Base-by-base conservation (phyloP, 768 basidiomycete species). In the Agrocybe praecox region DNA sequence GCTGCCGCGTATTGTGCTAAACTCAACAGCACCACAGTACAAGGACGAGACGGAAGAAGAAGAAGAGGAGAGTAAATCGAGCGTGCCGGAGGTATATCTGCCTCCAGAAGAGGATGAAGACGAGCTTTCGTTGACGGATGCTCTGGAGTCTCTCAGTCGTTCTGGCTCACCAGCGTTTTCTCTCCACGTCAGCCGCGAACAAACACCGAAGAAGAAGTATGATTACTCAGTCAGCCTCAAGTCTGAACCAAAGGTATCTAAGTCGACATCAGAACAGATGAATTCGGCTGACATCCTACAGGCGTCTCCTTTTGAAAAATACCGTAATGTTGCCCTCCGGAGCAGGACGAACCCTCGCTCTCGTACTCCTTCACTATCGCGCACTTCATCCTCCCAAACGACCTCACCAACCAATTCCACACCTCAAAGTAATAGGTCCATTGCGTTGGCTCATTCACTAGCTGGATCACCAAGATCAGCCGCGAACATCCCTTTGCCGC, bases 301-400 rank as follows among this genome's bases (percentile, higher is more conserved):
- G 88, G 71, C 76, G 12, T 88, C 88, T 12, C 84, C 87, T 12
- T 76, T 80, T 42, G 80, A 86, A 58, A 87, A 82, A 58, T 85
- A 79, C 67, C 84, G 84, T 10, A 85, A 89, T 63, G 82, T 89
- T 23, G 79, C 81, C 12, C 60, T 87, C 48, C 82, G 87, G 29
- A 46, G 29, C 26, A 22, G 23, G 23, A 53, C 82, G 17, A 65
- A 78, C 34, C 64, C 76, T 18, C 79, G 84, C 24, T 75, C 76
- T 18, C 83, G 88, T 23, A 89, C 87, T 5, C 88, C 88, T 5
- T 89, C 88, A 1, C 75, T 90, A 9, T 81, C 88, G 8, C 81
- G 80, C 49, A 88, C 86, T 1, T 78, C 80, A 0, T 80, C 84
- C 32, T 86, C 85, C 1, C 78, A 77, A 21, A 76, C 79, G 0